Percentiles rank a stretch among this genome's conserved stretches.
These are phyloP conservation scores for Dothidotthia symphoricarpi DNA, from an alignment of 2,329 filamentous ascomycete genomes.

Conservation along the genomic window DNA sequence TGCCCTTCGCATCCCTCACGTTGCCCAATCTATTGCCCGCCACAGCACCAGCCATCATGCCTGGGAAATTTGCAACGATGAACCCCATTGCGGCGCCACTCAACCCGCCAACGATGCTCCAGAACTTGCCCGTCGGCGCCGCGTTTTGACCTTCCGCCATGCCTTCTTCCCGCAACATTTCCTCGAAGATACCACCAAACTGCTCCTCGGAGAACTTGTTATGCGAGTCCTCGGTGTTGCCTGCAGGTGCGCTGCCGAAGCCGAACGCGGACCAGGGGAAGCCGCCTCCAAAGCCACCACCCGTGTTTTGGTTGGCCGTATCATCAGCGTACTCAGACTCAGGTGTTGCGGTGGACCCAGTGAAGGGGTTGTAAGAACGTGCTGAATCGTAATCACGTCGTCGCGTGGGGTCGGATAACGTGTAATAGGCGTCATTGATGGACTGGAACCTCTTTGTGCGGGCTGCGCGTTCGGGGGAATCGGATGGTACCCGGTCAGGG, in stretches of 20 bases:
- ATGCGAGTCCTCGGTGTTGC: slow-evolving; percentile 47
- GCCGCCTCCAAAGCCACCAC: slow-evolving; percentile 32
- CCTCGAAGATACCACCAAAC: slow-evolving; percentile 68
- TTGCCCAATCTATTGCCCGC: slow-evolving; percentile 91
- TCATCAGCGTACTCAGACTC: slow-evolving; percentile 53
- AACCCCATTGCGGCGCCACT: slow-evolving; percentile 91
- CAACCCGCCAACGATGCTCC: slow-evolving; percentile 78
- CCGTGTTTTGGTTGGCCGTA: slow-evolving; percentile 41
- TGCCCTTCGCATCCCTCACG: slow-evolving; percentile 83
- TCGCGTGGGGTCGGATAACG: slow-evolving; percentile 74
- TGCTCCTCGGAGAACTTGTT: slow-evolving; percentile 69
- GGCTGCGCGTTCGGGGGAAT: slow-evolving; percentile 76
- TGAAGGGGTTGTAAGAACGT: slow-evolving; percentile 55
- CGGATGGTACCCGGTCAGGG: slow-evolving; percentile 80
- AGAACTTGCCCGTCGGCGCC: slow-evolving; percentile 70
- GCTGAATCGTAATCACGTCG: slow-evolving; percentile 82
- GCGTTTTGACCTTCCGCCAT: slow-evolving; percentile 67
- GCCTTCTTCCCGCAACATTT: slow-evolving; percentile 55
- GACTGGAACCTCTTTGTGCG: slow-evolving; percentile 88
- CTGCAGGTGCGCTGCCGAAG: slow-evolving; percentile 51
- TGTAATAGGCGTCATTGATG: slow-evolving; percentile 92
- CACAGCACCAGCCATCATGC: slow-evolving; percentile 83
- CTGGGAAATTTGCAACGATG: slow-evolving; percentile 90
- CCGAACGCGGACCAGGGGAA: slow-evolving; percentile 79
- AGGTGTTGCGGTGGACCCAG: slow-evolving; percentile 45